Percentiles rank a stretch among this genome's conserved stretches.
phyloP scores from a whole-genome alignment of 78 protist genomes.

The Tieghemostelium lacteum region DNA sequence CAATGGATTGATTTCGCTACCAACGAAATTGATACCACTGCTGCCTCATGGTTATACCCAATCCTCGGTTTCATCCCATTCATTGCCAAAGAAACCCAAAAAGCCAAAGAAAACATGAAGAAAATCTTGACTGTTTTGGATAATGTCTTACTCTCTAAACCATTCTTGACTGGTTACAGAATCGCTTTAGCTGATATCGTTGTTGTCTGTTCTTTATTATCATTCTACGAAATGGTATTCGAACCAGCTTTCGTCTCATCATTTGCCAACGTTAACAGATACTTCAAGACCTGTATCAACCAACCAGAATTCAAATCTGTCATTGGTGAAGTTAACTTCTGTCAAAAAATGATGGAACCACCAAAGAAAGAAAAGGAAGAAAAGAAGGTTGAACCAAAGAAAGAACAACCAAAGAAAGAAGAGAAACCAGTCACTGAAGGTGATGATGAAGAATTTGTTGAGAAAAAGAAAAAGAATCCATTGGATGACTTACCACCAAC shows the following conservation, averaged over 20 bases:
- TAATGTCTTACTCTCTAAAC: constrained; percentile 27
- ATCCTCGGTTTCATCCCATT: constrained; percentile 54
- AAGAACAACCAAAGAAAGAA: constrained; percentile 67
- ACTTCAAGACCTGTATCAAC: constrained; percentile 89
- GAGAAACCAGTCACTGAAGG: constrained; percentile 68
- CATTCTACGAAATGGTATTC: constrained; percentile 76
- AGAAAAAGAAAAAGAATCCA: constrained; percentile 59
- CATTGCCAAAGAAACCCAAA: constrained; percentile 46
- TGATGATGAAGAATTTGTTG: constrained; percentile 39
- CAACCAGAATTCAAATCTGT: constrained; percentile 88
- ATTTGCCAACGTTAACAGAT: constrained; percentile 84
- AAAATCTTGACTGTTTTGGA: constrained; percentile 62
- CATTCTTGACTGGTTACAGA: constrained; percentile 89
- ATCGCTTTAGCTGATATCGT: constrained; percentile 89
- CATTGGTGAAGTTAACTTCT: constrained; percentile 77
- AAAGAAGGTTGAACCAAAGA: constrained; percentile 10
- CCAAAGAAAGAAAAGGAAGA: constrained; percentile 43
- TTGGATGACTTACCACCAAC: constrained; percentile 75
- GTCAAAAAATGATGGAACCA: constrained; percentile 54
- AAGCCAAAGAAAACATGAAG: constrained; percentile 72
- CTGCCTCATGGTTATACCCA: constrained; percentile 69
- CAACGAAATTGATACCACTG: constrained; percentile 74
- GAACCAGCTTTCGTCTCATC: constrained; percentile 68
- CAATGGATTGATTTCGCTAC: constrained; percentile 86
- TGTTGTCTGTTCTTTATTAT: constrained; percentile 71